Evolutionary conservation across 768 basidiomycete genomes (phyloP).

Genomic region (Mycena sanguinolenta): DNA sequence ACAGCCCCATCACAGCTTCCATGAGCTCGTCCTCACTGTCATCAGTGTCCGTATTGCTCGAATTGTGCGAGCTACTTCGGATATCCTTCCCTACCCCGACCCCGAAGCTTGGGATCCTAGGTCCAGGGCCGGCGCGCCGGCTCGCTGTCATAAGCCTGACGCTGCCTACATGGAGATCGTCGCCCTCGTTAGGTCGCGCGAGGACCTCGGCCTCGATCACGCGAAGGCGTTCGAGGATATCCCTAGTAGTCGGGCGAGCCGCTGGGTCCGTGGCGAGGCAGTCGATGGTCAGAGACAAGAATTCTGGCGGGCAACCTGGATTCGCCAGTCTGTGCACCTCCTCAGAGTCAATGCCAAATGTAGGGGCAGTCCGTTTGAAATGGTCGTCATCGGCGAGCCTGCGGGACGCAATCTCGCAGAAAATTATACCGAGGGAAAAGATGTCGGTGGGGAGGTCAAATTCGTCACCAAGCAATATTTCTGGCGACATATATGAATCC

Average conservation of each 20-base stretch:
- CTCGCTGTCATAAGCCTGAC: slow-evolving; percentile 84
- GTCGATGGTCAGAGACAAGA: slow-evolving; percentile 82
- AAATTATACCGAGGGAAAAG: slow-evolving; percentile 93
- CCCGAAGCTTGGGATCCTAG: slow-evolving; percentile 91
- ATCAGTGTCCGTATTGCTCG: slow-evolving; percentile 70
- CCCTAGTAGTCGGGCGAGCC: slow-evolving; percentile 79
- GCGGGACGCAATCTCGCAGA: slow-evolving; percentile 91
- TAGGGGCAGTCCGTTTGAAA: slow-evolving; percentile 84
- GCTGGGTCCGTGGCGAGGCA: slow-evolving; percentile 79
- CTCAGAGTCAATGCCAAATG: slow-evolving; percentile 80
- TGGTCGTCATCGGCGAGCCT: slow-evolving; percentile 86
- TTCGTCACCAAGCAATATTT: slow-evolving; percentile 91
- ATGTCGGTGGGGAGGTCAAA: slow-evolving; percentile 96
- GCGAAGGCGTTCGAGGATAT: slow-evolving; percentile 83
- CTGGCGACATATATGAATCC: slow-evolving; percentile 97
- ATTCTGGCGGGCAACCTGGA: slow-evolving; percentile 82
- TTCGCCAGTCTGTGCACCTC: slow-evolving; percentile 80
- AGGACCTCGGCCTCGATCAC: slow-evolving; percentile 89
- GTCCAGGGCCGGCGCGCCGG: slow-evolving; percentile 69
- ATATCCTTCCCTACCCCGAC: slow-evolving; percentile 76
- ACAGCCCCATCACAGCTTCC: slow-evolving; percentile 69
- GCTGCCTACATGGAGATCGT: slow-evolving; percentile 86
- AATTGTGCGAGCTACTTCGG: slow-evolving; percentile 47
- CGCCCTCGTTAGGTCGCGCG: slow-evolving; percentile 70
- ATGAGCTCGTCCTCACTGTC: slow-evolving; percentile 72